Percentiles rank a stretch among this genome's conserved stretches.
Evolutionary conservation across 345 rosid genomes (phyloP).

Genomic region (Combretum micranthum): DNA sequence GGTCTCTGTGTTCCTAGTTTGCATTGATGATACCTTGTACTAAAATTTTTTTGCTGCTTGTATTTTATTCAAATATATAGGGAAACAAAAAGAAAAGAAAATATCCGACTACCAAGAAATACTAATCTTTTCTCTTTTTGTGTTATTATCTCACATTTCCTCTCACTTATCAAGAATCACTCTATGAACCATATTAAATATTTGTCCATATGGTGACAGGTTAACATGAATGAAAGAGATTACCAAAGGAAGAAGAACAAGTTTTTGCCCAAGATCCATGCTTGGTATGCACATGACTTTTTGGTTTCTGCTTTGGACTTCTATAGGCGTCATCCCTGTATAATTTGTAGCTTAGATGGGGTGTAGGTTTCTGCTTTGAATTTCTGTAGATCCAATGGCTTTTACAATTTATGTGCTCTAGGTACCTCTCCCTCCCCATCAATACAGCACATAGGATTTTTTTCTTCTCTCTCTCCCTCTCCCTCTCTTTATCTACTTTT

Average conservation of each 20-base stretch:
- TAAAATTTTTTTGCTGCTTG: no score
- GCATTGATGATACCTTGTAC: no score
- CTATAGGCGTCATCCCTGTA: no score
- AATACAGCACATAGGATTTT: background rate
- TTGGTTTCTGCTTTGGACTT: conserved; percentile 4
- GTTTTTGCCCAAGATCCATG: conserved; percentile 94
- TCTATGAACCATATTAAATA: background rate
- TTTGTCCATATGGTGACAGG: conserved; percentile 30
- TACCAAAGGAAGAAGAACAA: conserved; percentile 97
- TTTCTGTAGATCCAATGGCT: background rate
- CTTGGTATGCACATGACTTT: conserved; percentile 48
- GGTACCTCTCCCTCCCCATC: no score
- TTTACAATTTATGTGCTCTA: background rate
- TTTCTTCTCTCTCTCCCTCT: no score
- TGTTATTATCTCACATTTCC: background rate
- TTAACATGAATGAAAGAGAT: conserved; percentile 92
- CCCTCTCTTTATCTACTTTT: no score
- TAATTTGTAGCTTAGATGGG: no score
- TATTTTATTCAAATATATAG: no score
- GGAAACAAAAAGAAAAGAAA: no score
- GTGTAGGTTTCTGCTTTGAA: no score
- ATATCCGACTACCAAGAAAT: no score
- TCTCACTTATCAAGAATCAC: background rate
- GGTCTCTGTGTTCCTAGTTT: no score
- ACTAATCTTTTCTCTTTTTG: background rate